Evolutionary conservation across 805 yeast genomes (phyloP).

Genomic region (Jamesozyma hellenica): DNA sequence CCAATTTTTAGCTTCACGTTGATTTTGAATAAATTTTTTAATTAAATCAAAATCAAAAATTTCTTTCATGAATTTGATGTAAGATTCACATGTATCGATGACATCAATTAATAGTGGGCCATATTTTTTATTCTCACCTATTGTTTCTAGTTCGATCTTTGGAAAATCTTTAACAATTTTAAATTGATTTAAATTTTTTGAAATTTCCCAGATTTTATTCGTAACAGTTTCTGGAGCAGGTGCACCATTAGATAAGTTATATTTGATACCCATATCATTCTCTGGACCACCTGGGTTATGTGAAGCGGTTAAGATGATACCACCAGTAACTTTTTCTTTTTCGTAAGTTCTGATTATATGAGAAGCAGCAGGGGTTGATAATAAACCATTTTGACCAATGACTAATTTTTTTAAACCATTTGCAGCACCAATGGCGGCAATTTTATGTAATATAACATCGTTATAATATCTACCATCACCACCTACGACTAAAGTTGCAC

Average conservation of each 20-base stretch:
- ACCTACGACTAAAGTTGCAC: conserved; percentile 77
- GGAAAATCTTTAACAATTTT: conserved; percentile 52
- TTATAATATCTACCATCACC: conserved; percentile 97
- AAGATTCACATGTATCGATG: conserved; percentile 71
- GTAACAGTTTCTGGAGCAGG: conserved; percentile 97
- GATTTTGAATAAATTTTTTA: conserved; percentile 48
- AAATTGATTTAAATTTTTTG: conserved; percentile 51
- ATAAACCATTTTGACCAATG: conserved; percentile 77
- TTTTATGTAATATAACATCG: conserved; percentile 67
- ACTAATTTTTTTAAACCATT: conserved; percentile 81
- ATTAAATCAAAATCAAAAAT: conserved; percentile 86
- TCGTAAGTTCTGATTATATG: conserved; percentile 67
- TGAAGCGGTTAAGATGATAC: conserved; percentile 91
- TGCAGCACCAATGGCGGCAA: conserved; percentile 79
- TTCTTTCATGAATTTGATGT: conserved; percentile 65
- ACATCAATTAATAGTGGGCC: conserved; percentile 69
- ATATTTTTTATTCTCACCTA: conserved; percentile 41
- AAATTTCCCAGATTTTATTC: conserved; percentile 67
- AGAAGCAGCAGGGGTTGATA: conserved; percentile 98
- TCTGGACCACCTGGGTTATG: conserved; percentile 97
- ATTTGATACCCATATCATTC: conserved; percentile 91
- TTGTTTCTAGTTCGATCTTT: conserved; percentile 45
- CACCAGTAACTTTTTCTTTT: conserved; percentile 63
- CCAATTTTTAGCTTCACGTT: conserved; percentile 46
- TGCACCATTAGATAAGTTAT: conserved; percentile 90